Percentiles rank a stretch among this genome's conserved stretches.
Evolutionary conservation across 768 basidiomycete species (phyloP).

Genomic region (Lactarius psammicola): DNA sequence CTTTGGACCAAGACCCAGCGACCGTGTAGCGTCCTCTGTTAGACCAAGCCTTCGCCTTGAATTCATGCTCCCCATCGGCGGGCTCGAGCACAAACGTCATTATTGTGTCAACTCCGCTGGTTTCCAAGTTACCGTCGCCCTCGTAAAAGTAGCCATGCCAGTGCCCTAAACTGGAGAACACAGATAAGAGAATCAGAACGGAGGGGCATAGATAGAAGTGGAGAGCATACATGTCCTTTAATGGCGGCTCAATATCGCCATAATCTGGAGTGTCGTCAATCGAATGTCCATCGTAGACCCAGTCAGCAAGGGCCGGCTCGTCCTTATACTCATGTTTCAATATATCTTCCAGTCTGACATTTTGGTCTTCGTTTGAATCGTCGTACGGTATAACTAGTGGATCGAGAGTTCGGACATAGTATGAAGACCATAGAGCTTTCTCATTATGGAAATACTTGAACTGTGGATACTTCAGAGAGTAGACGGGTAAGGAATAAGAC

Average conservation of each 20-base stretch:
- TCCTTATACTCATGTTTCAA: constrained; percentile 4
- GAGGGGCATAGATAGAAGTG: neutral
- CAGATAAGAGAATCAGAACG: neutral
- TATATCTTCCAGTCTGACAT: constrained; percentile 11
- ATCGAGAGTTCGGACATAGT: constrained; percentile 1
- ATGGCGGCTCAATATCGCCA: neutral
- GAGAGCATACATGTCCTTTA: constrained; percentile 18
- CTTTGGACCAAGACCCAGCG: constrained; percentile 23
- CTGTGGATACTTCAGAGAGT: constrained; percentile 3
- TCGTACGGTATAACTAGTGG: constrained; percentile 1
- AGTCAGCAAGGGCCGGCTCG: constrained; percentile 4
- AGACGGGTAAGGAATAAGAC: neutral
- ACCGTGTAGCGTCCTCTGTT: constrained; percentile 24
- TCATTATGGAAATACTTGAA: constrained; percentile 14
- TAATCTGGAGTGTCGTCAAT: constrained; percentile 7
- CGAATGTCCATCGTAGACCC: constrained; percentile 22
- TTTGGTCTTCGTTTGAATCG: constrained; percentile 17
- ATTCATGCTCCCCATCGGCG: constrained; percentile 11
- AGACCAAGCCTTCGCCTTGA: constrained; percentile 21
- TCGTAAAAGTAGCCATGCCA: constrained; percentile 26
- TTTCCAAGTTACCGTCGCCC: neutral
- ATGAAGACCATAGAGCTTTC: constrained; percentile 6
- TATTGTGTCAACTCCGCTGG: neutral
- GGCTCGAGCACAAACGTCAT: constrained; percentile 17
- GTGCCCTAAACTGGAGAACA: constrained; percentile 15